Conservation (phyloP, 257 asterid species). For the Thymus quinquecostatus region DNA sequence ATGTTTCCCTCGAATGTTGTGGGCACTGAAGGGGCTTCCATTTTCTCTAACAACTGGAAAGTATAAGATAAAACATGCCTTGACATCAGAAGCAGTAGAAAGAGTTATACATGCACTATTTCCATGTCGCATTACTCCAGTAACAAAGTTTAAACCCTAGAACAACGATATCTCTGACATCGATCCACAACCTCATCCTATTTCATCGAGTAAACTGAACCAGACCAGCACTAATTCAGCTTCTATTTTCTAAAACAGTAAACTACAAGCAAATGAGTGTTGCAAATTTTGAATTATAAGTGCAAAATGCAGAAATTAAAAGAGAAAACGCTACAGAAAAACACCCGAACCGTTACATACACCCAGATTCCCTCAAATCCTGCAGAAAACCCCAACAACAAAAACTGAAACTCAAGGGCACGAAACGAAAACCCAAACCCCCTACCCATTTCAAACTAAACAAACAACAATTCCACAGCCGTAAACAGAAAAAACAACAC, state of each 20-base stretch:
- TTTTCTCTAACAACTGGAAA: constrained; percentile 43
- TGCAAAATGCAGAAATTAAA: constrained; percentile 8
- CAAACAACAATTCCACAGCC: background rate
- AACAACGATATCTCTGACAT: background rate
- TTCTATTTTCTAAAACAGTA: background rate
- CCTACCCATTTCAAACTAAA: constrained; percentile 1
- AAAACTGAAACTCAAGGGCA: background rate
- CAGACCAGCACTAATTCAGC: constrained; percentile 13
- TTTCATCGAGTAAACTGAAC: constrained; percentile 10
- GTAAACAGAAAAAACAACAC: constrained; percentile 15
- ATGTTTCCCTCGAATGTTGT: constrained; percentile 56
- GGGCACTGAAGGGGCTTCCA: constrained; percentile 62
- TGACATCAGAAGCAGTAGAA: constrained; percentile 22
- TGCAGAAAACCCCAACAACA: background rate
- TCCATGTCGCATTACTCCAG: background rate
- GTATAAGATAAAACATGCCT: constrained; percentile 21
- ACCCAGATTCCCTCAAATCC: background rate
- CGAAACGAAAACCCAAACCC: background rate
- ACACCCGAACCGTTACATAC: background rate
- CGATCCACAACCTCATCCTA: constrained; percentile 3
- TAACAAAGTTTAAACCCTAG: constrained; percentile 2
- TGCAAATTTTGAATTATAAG: background rate
- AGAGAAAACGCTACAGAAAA: background rate
- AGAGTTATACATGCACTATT: constrained; percentile 20
- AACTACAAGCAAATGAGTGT: constrained; percentile 17